A percentile compares a stretch with the other conserved stretches of the same genome.
Evolutionary conservation across 2,329 filamentous ascomycete species (phyloP).

Genomic region (Cladosporium austrohemisphaericum): DNA sequence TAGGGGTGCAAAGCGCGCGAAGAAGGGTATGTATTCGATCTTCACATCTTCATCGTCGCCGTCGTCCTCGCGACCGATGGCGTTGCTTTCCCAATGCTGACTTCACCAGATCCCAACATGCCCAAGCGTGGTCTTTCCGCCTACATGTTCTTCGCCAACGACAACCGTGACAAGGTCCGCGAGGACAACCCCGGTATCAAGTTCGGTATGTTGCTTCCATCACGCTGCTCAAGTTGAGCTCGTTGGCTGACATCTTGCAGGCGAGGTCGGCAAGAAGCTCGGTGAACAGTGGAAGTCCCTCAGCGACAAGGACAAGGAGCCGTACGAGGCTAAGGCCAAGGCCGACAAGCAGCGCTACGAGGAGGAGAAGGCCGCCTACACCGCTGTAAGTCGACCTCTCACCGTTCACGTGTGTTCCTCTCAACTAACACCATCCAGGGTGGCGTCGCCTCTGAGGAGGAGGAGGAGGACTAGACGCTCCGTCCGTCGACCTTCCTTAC

Average conservation of each 20-base stretch:
- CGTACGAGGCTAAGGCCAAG: conserved; percentile 95
- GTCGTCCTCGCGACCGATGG: conserved; percentile 4
- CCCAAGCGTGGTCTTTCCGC: conserved; percentile 99
- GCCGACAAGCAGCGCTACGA: conserved; percentile 99
- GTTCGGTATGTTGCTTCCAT: conserved; percentile 63
- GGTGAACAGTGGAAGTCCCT: conserved; percentile 99
- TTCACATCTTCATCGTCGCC: conserved; percentile 18
- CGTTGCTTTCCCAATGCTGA: conserved; percentile 15
- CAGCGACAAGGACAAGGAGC: conserved; percentile 83
- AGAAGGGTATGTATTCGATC: too few species aligned
- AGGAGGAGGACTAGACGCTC: conserved; percentile 32
- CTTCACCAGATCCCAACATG: conserved; percentile 76
- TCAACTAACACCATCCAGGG: conserved; percentile 27
- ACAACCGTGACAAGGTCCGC: conserved; percentile 96
- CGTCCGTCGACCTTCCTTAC: background rate
- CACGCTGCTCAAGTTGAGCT: background rate
- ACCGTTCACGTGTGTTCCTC: background rate
- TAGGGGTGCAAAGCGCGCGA: conserved; percentile 50
- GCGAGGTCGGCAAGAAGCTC: conserved; percentile 95
- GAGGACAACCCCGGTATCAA: conserved; percentile 97
- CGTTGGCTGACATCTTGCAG: conserved; percentile 40
- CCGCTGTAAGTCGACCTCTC: conserved; percentile 57
- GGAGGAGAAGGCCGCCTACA: conserved; percentile 93
- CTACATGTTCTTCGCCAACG: conserved; percentile 99
- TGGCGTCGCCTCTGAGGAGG: conserved; percentile 33